These are phyloP conservation scores for Ilex aquifolium DNA, from an alignment of 257 asterid species.

Conservation along the genomic window DNA sequence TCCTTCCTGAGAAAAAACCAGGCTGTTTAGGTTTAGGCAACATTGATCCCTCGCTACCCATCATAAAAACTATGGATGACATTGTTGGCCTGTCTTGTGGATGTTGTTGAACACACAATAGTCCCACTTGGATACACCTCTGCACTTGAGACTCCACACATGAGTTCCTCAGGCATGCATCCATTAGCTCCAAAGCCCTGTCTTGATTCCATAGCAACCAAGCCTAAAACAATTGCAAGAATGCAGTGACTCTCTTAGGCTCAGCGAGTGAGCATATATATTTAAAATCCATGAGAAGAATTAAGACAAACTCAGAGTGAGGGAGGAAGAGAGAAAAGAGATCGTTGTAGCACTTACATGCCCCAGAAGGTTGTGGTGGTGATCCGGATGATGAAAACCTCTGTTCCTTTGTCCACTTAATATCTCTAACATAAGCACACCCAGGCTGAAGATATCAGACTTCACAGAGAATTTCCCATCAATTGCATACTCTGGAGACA, in stretches of 20 bases:
- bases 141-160: conserved; percentile 11
- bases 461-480: conserved; percentile 27
- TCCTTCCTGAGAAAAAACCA: conserved; percentile 29
- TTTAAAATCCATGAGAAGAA: no score
- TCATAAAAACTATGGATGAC: conserved; percentile 35
- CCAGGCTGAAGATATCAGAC: conserved; percentile 36
- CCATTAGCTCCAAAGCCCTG: conserved; percentile 21
- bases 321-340: no score
- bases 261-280: no score
- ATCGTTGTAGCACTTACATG: conserved; percentile 6
- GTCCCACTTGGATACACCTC: conserved; percentile 30
- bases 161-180: conserved; percentile 10
- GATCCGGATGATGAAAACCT: conserved; percentile 18
- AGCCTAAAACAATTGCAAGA: conserved; percentile 12
- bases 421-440: conserved; percentile 30
- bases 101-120: conserved; percentile 32
- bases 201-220: conserved; percentile 44
- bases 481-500: conserved; percentile 30
- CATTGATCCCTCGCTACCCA: conserved; percentile 19
- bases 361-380: conserved; percentile 36
- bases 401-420: conserved; percentile 32
- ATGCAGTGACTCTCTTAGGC: no score
- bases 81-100: conserved; percentile 47
- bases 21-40: conserved; percentile 43
- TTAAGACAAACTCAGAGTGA: no score